Percentiles rank a stretch among this genome's conserved stretches.
phyloP scores from a whole-genome alignment of 1,139 yeast genomes.

The Geotrichum histeridarum region DNA sequence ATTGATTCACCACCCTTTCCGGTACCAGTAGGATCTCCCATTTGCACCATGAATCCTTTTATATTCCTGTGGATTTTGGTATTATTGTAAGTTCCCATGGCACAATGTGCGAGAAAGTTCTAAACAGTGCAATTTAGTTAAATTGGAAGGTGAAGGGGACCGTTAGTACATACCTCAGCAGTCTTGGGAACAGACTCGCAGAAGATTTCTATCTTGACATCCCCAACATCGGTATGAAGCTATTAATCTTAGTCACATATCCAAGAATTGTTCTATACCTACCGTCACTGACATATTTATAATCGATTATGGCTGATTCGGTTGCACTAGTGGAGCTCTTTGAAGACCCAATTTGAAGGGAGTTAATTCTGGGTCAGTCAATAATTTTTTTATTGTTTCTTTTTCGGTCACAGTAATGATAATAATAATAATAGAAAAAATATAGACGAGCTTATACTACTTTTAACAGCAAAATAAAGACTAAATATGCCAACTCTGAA shows the following conservation, averaged over 20 bases:
- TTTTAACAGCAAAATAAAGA: background rate
- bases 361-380: too few species aligned
- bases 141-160: background rate
- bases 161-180: conserved; percentile 33
- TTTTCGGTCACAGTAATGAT: background rate
- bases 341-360: too few species aligned
- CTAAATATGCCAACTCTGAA: background rate
- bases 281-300: conserved; percentile 15
- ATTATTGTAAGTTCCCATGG: conserved; percentile 42
- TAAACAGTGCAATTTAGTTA: conserved; percentile 16
- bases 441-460: background rate
- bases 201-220: conserved; percentile 40
- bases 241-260: background rate
- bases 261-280: background rate
- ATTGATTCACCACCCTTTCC: conserved; percentile 50
- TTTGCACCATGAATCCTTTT: conserved; percentile 46
- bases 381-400: background rate
- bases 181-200: conserved; percentile 42
- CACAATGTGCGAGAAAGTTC: conserved; percentile 48
- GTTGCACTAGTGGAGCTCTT: background rate
- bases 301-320: background rate
- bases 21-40: conserved; percentile 49
- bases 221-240: conserved; percentile 42
- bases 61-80: conserved; percentile 44
- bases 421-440: background rate